phyloP scores from a whole-genome alignment of 495 filamentous ascomycete species.

The Pyronema omphalodes region DNA sequence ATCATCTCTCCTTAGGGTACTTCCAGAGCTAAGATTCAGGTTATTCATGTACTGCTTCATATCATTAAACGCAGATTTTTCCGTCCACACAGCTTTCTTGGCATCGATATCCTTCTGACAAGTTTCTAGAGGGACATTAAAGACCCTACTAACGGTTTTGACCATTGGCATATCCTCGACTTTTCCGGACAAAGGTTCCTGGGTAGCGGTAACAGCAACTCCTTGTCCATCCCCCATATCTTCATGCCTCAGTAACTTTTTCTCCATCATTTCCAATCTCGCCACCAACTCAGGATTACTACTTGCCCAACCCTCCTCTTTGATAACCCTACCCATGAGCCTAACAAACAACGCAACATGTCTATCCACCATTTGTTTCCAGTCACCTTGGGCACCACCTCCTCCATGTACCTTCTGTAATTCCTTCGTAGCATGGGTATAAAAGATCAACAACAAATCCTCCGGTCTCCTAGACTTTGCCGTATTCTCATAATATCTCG shows the following conservation, averaged over 20 bases:
- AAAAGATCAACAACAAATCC: slow-evolving; percentile 73
- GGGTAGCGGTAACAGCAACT: slow-evolving; percentile 38
- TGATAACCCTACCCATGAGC: slow-evolving; percentile 60
- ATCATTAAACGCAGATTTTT: slow-evolving; percentile 74
- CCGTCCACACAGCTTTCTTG: slow-evolving; percentile 67
- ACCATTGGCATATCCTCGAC: slow-evolving; percentile 95
- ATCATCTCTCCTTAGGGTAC: slow-evolving; percentile 62
- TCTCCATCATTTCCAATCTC: slow-evolving; percentile 66
- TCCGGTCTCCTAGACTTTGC: slow-evolving; percentile 90
- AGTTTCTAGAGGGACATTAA: slow-evolving; percentile 53
- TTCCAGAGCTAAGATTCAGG: slow-evolving; percentile 58
- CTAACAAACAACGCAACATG: slow-evolving; percentile 92
- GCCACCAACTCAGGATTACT: slow-evolving; percentile 53
- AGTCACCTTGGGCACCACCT: slow-evolving; percentile 74
- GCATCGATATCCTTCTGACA: slow-evolving; percentile 74
- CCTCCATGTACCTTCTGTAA: slow-evolving; percentile 35
- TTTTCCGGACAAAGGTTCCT: slow-evolving; percentile 67
- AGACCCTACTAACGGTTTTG: slow-evolving; percentile 65
- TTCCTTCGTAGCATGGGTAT: slow-evolving; percentile 79
- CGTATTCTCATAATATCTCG: slow-evolving; percentile 53
- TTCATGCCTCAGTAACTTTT: slow-evolving; percentile 74
- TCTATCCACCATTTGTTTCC: slow-evolving; percentile 83
- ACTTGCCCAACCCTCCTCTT: slow-evolving; percentile 49
- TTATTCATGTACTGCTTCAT: slow-evolving; percentile 83
- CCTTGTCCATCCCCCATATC: slow-evolving; percentile 17